Evolutionary conservation across 2,329 filamentous ascomycete genomes (phyloP).

Genomic region (Ophiostoma sp.): DNA sequence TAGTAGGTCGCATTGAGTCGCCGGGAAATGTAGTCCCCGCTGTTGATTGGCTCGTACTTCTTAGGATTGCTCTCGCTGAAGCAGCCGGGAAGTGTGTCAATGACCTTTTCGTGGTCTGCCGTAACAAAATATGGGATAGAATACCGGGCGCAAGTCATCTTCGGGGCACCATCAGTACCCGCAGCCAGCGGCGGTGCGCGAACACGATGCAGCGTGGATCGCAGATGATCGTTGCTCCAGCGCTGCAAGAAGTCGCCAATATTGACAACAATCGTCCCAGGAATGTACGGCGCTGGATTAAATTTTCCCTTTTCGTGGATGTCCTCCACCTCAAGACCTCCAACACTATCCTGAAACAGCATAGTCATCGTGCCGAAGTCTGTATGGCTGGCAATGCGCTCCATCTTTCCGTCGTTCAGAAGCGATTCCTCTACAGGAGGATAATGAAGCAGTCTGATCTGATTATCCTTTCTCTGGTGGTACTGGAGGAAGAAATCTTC

Average conservation of each 20-base stretch:
- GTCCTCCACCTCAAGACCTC: constrained; percentile 43
- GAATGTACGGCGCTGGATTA: constrained; percentile 34
- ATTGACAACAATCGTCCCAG: constrained; percentile 38
- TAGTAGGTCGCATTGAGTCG: constrained; percentile 27
- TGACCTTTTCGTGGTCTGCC: constrained; percentile 44
- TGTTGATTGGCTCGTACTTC: constrained; percentile 43
- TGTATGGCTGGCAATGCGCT: constrained; percentile 33
- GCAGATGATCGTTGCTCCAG: constrained; percentile 37
- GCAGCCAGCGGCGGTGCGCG: constrained; percentile 23
- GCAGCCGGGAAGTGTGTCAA: constrained; percentile 48
- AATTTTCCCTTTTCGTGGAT: constrained; percentile 36
- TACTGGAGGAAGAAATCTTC: constrained; percentile 32
- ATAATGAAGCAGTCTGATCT: constrained; percentile 56
- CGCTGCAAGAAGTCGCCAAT: constrained; percentile 39
- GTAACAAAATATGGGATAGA: constrained; percentile 56
- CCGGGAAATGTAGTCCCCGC: constrained; percentile 30
- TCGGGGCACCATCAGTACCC: neutral
- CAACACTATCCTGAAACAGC: constrained; percentile 41
- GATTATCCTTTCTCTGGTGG: constrained; percentile 53
- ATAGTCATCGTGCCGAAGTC: constrained; percentile 42
- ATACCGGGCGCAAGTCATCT: constrained; percentile 38
- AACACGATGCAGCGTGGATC: constrained; percentile 26
- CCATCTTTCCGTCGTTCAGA: constrained; percentile 31
- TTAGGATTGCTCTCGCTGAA: constrained; percentile 38
- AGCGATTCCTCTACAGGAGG: constrained; percentile 33